Percentiles rank a stretch among this genome's conserved stretches.
phyloP scores from a whole-genome alignment of 2,329 filamentous ascomycete genomes.

The Chalara sp. region DNA sequence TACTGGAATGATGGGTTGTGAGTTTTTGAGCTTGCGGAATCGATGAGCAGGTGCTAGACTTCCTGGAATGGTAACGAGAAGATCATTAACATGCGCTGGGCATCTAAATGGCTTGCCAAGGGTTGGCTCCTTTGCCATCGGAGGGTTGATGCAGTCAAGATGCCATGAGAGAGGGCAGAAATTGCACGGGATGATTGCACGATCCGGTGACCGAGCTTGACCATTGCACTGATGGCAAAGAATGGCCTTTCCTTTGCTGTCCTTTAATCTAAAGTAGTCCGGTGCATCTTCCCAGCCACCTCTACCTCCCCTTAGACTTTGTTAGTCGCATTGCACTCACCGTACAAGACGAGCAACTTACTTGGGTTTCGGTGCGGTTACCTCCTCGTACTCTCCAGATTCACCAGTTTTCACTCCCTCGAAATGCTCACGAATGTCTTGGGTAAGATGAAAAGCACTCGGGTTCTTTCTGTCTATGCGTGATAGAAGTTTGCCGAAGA shows the following conservation, averaged over 20 bases:
- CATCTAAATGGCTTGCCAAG: constrained; percentile 76
- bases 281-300: constrained; percentile 51
- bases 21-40: constrained; percentile 53
- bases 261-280: constrained; percentile 62
- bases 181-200: constrained; percentile 81
- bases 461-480: constrained; percentile 63
- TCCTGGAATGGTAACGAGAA: constrained; percentile 53
- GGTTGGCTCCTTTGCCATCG: constrained; percentile 70
- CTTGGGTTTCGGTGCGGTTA: constrained; percentile 47
- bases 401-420: constrained; percentile 70
- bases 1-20: constrained; percentile 41
- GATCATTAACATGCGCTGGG: constrained; percentile 76
- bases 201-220: constrained; percentile 49
- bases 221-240: constrained; percentile 72
- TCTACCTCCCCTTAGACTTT: constrained; percentile 31
- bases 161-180: constrained; percentile 81
- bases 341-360: constrained; percentile 35
- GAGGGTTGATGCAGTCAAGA: constrained; percentile 83
- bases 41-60: constrained; percentile 53
- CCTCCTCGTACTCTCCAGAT: constrained; percentile 76
- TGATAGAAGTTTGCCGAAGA: constrained; percentile 57
- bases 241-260: constrained; percentile 66
- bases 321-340: not conserved
- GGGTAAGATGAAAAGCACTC: constrained; percentile 66
- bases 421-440: constrained; percentile 66